These are phyloP conservation scores for Alternaria triticina DNA, from an alignment of 2,329 filamentous ascomycete genomes.

Conservation along the genomic window DNA sequence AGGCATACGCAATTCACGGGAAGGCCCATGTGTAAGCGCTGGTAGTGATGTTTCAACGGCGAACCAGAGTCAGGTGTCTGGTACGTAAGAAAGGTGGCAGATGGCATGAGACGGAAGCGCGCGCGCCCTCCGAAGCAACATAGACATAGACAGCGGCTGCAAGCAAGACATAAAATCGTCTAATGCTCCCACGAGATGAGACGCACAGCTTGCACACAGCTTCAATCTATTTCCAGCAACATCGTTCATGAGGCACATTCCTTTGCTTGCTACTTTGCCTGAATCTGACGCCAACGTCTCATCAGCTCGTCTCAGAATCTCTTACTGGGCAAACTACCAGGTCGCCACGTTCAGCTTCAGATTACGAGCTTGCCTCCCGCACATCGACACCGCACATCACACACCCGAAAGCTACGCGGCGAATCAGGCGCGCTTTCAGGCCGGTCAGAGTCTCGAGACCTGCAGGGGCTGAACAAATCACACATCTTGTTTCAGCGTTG, in stretches of 20 bases:
- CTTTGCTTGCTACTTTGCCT: constrained; percentile 20
- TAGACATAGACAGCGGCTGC: constrained; percentile 44
- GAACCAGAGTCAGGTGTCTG: constrained; percentile 39
- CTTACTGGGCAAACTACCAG: constrained; percentile 25
- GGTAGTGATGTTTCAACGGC: constrained; percentile 40
- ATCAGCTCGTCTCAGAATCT: constrained; percentile 38
- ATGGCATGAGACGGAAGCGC: constrained; percentile 44
- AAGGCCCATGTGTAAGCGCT: constrained; percentile 40
- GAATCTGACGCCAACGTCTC: constrained; percentile 28
- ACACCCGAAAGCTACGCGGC: constrained; percentile 24
- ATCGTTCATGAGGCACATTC: constrained; percentile 14
- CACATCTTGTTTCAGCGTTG: constrained; percentile 42
- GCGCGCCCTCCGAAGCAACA: constrained; percentile 39
- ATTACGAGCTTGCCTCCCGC: constrained; percentile 31
- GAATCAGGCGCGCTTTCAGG: constrained; percentile 33
- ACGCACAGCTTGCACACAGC: constrained; percentile 29
- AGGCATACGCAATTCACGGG: constrained; percentile 29
- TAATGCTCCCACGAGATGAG: constrained; percentile 34
- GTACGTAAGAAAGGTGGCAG: constrained; percentile 36
- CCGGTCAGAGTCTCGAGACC: constrained; percentile 26
- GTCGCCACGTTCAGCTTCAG: constrained; percentile 33
- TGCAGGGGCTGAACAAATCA: constrained; percentile 49
- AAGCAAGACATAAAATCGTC: constrained; percentile 43
- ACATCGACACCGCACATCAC: constrained; percentile 34
- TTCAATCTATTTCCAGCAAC: constrained; percentile 31